Evolutionary conservation across 805 yeast genomes (phyloP), one percentile per base, ranked within the genome.

Genomic region (Kuraishia borneana): DNA sequence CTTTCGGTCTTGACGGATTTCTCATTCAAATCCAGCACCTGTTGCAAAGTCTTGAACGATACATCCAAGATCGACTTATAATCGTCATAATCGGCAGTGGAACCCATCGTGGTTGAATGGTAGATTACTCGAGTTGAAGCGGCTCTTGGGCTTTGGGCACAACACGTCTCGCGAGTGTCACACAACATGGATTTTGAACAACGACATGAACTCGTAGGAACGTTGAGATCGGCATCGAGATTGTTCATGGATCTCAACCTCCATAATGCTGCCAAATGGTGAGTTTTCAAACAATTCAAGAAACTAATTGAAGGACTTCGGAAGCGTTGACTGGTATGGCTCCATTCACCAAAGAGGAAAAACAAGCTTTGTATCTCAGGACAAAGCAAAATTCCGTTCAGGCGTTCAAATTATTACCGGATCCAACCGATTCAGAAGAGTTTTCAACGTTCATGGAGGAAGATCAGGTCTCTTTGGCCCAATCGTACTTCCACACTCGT

Each of bases 231-330:
- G 27, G 67, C 81, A 2, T 56, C 65, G 4, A 40, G 42, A 18
- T 58, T 61, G 3, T 59, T 84, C 14, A 52, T 73, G 1, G 68
- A 70, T 22, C 59, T 83, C 39, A 73, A 81, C 38, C 61, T 85
- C 9, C 65, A 67, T 46, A 76, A 74, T 34, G 76, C 87, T 0
- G 73, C 94, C 3, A 83, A 83, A 59, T 87, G 94, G 94, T 65
- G 61, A 37, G 39, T 37, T 10, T 26, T 34, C 19, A 19, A 13
- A 21, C 7, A 6, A 13, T 34, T 31, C 17, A 20, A n/a, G 19
- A 30, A 21, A n/a, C 35, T 25, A 16, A n/a, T 6, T 13, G 19
- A 30, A 48, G 58, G 61, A 47, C 76, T 1, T 76, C 84, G 2
- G 95, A 85, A 47, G 94, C 94, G 2, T 58, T 81, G 16, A 68